Evolutionary conservation across 163 green algal species (phyloP).

Genomic region (Scenedesmus sp.): DNA sequence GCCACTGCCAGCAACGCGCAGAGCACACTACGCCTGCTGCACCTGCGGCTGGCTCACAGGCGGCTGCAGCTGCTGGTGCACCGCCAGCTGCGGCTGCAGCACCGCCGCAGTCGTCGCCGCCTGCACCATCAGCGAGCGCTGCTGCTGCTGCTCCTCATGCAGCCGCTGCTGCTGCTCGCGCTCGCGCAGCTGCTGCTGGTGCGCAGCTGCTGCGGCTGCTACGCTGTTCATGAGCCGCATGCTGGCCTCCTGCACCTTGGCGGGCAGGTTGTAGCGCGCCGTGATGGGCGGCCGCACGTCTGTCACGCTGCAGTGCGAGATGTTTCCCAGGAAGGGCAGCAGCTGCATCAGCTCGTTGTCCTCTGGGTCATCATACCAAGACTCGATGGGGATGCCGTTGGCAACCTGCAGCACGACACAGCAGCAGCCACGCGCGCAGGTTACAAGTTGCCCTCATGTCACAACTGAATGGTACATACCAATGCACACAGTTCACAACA

Average conservation of each 20-base stretch:
- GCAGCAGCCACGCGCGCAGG: neutral
- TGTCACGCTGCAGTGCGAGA: constrained; percentile 71
- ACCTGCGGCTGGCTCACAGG: constrained; percentile 12
- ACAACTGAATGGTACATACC: neutral
- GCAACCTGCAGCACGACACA: constrained; percentile 92
- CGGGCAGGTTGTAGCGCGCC: constrained; percentile 73
- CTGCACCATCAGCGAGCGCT: neutral
- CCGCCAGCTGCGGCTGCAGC: constrained; percentile 13
- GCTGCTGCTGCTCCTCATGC: constrained; percentile 1
- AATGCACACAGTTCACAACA: neutral
- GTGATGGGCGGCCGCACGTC: constrained; percentile 87
- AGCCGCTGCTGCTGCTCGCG: constrained; percentile 4
- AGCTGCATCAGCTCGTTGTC: constrained; percentile 91
- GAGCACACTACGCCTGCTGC: constrained; percentile 22
- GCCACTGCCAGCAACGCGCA: neutral
- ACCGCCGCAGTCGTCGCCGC: constrained; percentile 1
- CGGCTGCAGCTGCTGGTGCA: constrained; percentile 11
- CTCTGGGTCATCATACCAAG: constrained; percentile 95
- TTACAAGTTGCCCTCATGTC: neutral
- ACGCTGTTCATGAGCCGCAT: neutral
- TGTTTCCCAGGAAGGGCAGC: constrained; percentile 92
- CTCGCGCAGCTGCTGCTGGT: constrained; percentile 11
- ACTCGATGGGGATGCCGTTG: constrained; percentile 98
- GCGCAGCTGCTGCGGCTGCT: constrained; percentile 7
- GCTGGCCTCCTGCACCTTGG: constrained; percentile 73